Conservation (phyloP, 768 basidiomycete species). For the Hygrocybe coccinea region DNA sequence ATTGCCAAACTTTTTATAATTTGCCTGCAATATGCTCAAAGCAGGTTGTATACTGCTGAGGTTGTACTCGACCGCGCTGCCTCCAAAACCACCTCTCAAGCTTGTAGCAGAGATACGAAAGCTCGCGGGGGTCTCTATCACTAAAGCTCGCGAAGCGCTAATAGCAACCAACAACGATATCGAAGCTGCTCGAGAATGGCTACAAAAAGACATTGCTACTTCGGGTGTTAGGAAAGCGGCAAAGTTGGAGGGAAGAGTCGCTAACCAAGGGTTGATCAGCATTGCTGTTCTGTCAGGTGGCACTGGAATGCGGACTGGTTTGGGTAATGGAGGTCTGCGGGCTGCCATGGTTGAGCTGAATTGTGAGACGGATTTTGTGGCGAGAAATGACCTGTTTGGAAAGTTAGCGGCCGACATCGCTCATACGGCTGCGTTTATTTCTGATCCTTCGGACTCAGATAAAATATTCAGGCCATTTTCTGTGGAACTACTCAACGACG, state of each 20-base stretch:
- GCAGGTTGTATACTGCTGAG: conserved; percentile 24
- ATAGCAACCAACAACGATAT: conserved; percentile 68
- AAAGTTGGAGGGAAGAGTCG: conserved; percentile 71
- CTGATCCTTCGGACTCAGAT: conserved; percentile 35
- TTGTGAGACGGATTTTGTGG: conserved; percentile 97
- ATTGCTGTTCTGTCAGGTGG: conserved; percentile 71
- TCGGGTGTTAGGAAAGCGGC: conserved; percentile 77
- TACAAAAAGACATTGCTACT: conserved; percentile 64
- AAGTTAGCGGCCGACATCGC: conserved; percentile 74
- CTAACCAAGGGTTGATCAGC: conserved; percentile 76
- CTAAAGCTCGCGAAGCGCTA: conserved; percentile 87
- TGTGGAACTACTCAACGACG: conserved; percentile 48
- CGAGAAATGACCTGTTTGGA: conserved; percentile 76
- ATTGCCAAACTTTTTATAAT: no score
- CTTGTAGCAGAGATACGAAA: conserved; percentile 86
- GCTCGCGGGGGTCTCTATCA: conserved; percentile 73
- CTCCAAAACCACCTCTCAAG: conserved; percentile 40
- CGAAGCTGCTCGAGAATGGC: conserved; percentile 70
- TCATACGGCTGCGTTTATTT: conserved; percentile 73
- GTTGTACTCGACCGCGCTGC: conserved; percentile 45
- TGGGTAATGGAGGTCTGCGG: conserved; percentile 47
- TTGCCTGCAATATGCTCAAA: no score
- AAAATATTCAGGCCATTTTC: conserved; percentile 46
- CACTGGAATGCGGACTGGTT: conserved; percentile 32
- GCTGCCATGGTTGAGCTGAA: conserved; percentile 89